Evolutionary conservation across 331 rosid species (phyloP), one percentile per base, ranked within the genome.

Genomic region (Quercus phellos): DNA sequence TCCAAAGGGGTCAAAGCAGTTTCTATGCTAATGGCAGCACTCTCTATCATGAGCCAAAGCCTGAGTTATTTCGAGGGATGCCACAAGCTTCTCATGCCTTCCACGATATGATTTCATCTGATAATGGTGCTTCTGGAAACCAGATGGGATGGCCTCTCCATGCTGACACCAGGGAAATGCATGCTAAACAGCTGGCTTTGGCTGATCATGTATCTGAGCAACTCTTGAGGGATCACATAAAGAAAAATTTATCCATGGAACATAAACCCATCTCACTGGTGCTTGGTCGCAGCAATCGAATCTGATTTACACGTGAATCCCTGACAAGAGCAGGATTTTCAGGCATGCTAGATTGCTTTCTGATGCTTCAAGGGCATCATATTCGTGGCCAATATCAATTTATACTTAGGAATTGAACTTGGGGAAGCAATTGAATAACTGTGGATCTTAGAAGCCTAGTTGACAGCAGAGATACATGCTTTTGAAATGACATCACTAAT

Each of bases 191-290:
- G 80, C 75, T 86, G 1, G 69, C 63, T 79, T 81, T 87, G 73
- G 80, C 88, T 54, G 88, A 88, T 70, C 77, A 89, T 55, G 85
- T 87, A 19, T 81, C 97, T 21, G 85, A 84, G 70, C 93, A 84
- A 84, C 77, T 74, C 74, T 51, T 82, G 73, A 90, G 79, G 85
- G 97, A 87, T 70, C 84, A 79, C 77, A 56, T 72, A 35, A 81
- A 72, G 78, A 63, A 78, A 76, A 87, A 83, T 34, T 74, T 85
- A 13, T 83, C 86, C 26, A 26, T 83, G 26, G 86, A 81, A 72
- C 70, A 42, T 10, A 77, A 60, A 42, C 80, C 83, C 26, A n/a
- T 68, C 72, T 61, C 79, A 21, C 80, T 80, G 50, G 66, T 61
- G 86, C 76, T 32, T 55, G 82, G 72, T 76, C 84, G 75, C 56